Base-by-base conservation (phyloP, 2,329 filamentous ascomycete genomes). In the Chaetoscypha palmicola region DNA sequence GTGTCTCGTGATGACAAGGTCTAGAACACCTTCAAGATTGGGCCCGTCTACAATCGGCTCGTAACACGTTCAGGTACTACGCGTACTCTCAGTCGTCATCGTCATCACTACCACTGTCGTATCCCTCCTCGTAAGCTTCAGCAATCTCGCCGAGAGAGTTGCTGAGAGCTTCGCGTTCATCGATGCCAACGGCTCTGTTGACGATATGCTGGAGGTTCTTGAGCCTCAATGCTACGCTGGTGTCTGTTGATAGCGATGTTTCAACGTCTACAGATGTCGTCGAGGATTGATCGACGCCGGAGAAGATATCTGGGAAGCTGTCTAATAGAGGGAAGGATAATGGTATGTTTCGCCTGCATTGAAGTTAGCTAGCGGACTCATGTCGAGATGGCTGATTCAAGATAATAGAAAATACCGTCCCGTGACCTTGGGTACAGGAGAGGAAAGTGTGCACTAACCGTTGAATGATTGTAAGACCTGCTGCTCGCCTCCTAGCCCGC, bases 81-180 rank as follows among this genome's bases (percentile, higher is more conserved):
- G n/a, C n/a, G n/a, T n/a, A n/a, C n/a, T n/a, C n/a, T 58, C 47
- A 60, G 43, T 62, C 58, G 48, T 87, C 82, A 46, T 87, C 81
- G 7, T 79, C 73, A 54, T 86, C 84, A 46, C 78, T 83, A 19
- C 81, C 87, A 57, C 83, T 88, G 10, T 79, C 81, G 86, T 87
- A 95, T 1, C 88, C 88, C 49, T 92, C 86, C 54, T 87, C 81
- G 62, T 96, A 97, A 47, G 86, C 86, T 58, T 95, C 90, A 1
- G 84, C 83, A 57, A 97, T 81, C 47, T 86, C 83, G 19, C 84
- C 80, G 30, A 98, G 70, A 10, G 84, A 81, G 59, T 94, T 92
- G 35, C 79, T 77, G n/a, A 97, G 70, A 2, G 72, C 71, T 65
- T 98, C 92, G 32, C 91, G 76, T 58, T 97, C 90, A 47, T 94